Evolutionary conservation across 768 basidiomycete genomes (phyloP).

Genomic region (Lyophyllum atratum): DNA sequence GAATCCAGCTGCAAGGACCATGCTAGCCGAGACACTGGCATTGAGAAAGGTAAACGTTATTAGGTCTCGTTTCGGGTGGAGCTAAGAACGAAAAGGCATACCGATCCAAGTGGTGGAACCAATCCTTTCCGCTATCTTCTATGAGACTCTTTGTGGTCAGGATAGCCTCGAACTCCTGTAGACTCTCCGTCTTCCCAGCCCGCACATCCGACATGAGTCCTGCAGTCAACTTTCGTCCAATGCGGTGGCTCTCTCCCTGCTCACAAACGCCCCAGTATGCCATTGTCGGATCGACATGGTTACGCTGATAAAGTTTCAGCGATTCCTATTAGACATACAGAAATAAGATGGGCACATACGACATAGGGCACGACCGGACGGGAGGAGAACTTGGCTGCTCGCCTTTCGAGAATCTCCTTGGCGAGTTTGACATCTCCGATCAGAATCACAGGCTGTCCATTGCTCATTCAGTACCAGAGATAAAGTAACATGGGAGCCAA

Average conservation of each 20-base stretch:
- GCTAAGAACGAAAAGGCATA: not conserved
- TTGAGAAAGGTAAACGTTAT: not conserved
- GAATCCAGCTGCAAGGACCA: not conserved
- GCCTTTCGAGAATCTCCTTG: not conserved
- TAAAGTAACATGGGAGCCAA: not conserved
- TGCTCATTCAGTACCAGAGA: not conserved
- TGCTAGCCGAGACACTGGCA: not conserved
- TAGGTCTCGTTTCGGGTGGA: not conserved
- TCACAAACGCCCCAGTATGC: slow-evolving; percentile 2
- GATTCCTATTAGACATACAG: not conserved
- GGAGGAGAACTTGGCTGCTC: not conserved
- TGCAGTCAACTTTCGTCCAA: not conserved
- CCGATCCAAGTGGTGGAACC: slow-evolving; percentile 1
- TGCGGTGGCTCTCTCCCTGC: not conserved
- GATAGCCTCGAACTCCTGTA: not conserved
- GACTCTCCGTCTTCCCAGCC: not conserved
- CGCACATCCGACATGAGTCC: not conserved
- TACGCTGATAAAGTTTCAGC: not conserved
- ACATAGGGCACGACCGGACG: not conserved
- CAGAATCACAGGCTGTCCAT: not conserved
- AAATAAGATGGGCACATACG: not conserved
- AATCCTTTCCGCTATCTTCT: not conserved
- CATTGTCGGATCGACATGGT: not conserved
- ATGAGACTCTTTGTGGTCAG: slow-evolving; percentile 1
- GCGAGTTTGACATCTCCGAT: not conserved